Evolutionary conservation across 2,329 filamentous ascomycete species (phyloP), one percentile per base, ranked within the genome.

Genomic region (Zasmidium angulare): DNA sequence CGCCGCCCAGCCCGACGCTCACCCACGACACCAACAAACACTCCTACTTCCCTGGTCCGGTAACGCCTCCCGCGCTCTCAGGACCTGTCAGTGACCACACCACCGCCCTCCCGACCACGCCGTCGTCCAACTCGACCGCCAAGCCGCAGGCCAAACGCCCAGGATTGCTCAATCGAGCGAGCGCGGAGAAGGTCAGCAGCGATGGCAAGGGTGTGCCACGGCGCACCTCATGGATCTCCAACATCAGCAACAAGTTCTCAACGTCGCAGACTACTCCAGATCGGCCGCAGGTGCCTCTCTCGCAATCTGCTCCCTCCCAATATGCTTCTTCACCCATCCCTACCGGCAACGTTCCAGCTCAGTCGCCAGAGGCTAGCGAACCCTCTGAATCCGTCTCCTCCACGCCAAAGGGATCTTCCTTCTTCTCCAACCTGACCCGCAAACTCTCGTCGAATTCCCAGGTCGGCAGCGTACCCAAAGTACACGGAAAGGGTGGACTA

Each of bases 241-340:
- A 87, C 71, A 86, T 98, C 66, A 96, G 91, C 64, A 93, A 91
- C 66, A 97, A 96, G 73, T 96, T 98, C 78, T 92, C 90, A 2
- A 69, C 68, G 17, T 63, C 68, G 3, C 60, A 71, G 43, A 64
- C 59, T 49, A 59, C 67, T 48, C 64, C 62, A 29, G 67, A 63
- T 56, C 62, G 58, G 31, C 62, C 56, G 58, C 59, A 21, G 12
- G 48, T 60, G 10, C 46, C 23, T 11, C 56, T 65, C 6, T 29
- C 58, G 22, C 59, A 59, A 19, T 54, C 57, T 21, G 43, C 56
- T 26, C 20, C 48, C 31, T 20, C 51, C 4, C 58, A 49, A 24
- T 50, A 52, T 52, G 46, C 12, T 17, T 36, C 79, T 17, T 84
- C 82, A 59, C 55, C 67, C 4, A 54, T 78, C 47, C n/a, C 78